phyloP scores from a whole-genome alignment of 352 stramenopile genomes.

The Globisporangium uncinulatum region DNA sequence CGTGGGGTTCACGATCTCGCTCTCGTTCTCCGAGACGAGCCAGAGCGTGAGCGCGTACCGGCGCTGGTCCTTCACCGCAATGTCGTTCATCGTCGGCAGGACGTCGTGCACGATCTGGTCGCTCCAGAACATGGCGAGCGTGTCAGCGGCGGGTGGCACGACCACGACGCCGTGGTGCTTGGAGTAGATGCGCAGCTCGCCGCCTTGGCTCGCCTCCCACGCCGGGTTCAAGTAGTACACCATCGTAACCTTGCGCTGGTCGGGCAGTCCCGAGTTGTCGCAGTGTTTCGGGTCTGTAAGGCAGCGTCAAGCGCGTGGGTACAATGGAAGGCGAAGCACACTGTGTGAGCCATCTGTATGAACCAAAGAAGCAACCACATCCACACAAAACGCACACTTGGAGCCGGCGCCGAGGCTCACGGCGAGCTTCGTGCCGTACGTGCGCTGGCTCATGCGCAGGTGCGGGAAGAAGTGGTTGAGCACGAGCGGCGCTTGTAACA shows the following conservation, averaged over 20 bases:
- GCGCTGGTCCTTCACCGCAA: conserved; percentile 15
- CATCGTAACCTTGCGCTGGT: conserved; percentile 62
- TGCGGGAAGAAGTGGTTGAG: conserved; percentile 45
- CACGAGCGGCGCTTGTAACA: conserved; percentile 37
- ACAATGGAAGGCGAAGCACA: not conserved
- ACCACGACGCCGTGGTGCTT: conserved; percentile 30
- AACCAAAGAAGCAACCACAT: not conserved
- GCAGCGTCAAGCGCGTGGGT: not conserved
- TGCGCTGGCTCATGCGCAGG: conserved; percentile 35
- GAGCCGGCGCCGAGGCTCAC: conserved; percentile 42
- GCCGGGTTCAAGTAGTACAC: conserved; percentile 74
- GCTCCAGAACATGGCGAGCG: conserved; percentile 85
- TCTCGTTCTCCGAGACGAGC: conserved; percentile 53
- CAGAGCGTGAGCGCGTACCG: conserved; percentile 88
- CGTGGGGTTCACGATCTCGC: conserved; percentile 38
- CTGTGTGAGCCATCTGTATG: not conserved
- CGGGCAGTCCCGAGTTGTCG: conserved; percentile 38
- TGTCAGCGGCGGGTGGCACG: conserved; percentile 61
- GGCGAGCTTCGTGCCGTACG: conserved; percentile 44
- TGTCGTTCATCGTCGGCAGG: conserved; percentile 47
- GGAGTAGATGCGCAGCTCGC: conserved; percentile 47
- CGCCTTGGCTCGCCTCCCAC: conserved; percentile 47
- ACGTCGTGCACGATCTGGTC: conserved; percentile 84
- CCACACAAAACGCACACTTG: conserved; percentile 25
- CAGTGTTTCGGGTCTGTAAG: conserved; percentile 44